phyloP scores from a whole-genome alignment of 257 asterid species.

The Solanum dulcamara region DNA sequence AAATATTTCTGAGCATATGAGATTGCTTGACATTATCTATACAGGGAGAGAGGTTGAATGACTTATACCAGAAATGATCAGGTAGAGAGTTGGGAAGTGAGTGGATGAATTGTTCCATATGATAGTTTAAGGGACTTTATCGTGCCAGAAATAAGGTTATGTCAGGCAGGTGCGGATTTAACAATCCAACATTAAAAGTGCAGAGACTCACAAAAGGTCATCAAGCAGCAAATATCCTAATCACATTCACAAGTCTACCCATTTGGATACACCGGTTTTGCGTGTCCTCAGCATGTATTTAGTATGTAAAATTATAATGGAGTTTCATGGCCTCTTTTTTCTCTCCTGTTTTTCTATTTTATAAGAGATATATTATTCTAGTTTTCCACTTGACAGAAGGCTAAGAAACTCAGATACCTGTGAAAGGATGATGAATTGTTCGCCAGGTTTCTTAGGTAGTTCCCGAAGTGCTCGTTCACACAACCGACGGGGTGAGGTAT shows the following conservation, averaged over 20 bases:
- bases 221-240: not conserved
- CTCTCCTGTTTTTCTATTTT: not conserved
- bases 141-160: not conserved
- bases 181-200: not conserved
- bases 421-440: constrained; percentile 78
- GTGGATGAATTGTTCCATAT: not conserved
- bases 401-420: constrained; percentile 42
- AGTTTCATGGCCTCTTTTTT: not conserved
- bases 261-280: not conserved
- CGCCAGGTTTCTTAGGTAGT: constrained; percentile 63
- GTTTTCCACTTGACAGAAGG: not conserved
- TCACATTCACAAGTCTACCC: not conserved
- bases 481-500: constrained; percentile 87
- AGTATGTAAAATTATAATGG: not conserved
- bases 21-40: not conserved
- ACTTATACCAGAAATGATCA: not conserved
- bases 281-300: not conserved
- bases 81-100: not conserved
- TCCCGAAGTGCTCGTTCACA: constrained; percentile 88
- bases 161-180: not conserved
- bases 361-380: not conserved
- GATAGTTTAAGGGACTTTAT: not conserved
- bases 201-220: not conserved
- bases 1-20: not conserved
- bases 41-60: not conserved